A percentile compares a stretch with the other conserved stretches of the same genome.
Conservation (phyloP, 2,329 filamentous ascomycete species). For the Sclerotinia borealis region DNA sequence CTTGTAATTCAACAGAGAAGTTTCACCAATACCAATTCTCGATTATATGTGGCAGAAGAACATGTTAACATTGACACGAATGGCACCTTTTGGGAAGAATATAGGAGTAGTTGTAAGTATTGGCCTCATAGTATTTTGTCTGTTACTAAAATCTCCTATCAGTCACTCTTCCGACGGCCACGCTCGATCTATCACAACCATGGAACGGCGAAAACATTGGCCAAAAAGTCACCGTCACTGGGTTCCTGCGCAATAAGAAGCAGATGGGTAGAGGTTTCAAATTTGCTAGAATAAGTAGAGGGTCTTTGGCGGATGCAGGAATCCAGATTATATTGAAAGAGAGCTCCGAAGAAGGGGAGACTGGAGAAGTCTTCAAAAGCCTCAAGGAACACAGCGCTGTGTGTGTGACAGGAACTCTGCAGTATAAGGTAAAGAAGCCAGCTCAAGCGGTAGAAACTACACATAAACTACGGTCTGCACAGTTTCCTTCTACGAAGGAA, state of each 20-base stretch:
- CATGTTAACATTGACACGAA: constrained; percentile 6
- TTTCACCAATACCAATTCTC: constrained; percentile 15
- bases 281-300: constrained; percentile 51
- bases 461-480: background rate
- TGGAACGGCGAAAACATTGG: constrained; percentile 22
- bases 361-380: constrained; percentile 11
- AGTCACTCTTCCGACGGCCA: constrained; percentile 16
- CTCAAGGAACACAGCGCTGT: constrained; percentile 10
- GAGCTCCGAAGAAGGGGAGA: background rate
- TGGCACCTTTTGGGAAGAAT: constrained; percentile 25
- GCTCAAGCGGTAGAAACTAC: background rate
- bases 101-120: constrained; percentile 24
- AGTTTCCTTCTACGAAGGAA: no score
- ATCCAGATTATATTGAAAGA: constrained; percentile 30
- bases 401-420: constrained; percentile 3
- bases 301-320: constrained; percentile 31
- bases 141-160: background rate
- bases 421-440: constrained; percentile 8
- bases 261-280: constrained; percentile 63
- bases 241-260: constrained; percentile 65
- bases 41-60: background rate
- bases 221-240: constrained; percentile 51
- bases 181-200: constrained; percentile 14
- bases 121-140: background rate
- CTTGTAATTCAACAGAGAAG: constrained; percentile 5